Evolutionary conservation across 2,329 filamentous ascomycete genomes (phyloP), one percentile per base, ranked within the genome.

Genomic region (Fusarium tricinctum): DNA sequence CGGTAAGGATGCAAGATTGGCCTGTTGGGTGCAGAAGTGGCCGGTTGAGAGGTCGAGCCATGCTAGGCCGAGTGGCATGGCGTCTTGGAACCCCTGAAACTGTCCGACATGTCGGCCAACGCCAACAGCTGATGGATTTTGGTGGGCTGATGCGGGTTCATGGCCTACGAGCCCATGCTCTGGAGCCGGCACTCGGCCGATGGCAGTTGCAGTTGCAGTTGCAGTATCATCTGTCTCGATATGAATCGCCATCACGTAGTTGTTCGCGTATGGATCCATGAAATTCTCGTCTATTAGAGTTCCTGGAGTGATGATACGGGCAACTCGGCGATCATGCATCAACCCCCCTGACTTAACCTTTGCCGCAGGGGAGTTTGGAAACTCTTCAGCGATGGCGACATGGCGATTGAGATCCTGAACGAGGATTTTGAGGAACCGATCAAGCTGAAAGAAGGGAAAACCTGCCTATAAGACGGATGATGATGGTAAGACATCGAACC

Each of bases 231-330:
- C 40, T 30, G 28, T 13, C n/a, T 61, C 48, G 12, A 61, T 77
- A 75, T 97, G 88, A 47, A 98, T 86, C 38, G 92, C 91, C 77
- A 98, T 87, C 33, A 98, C 85, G 78, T 95, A 99, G 77, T 97
- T 98, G 79, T 96, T 97, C 73, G 92, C 89, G 76, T 92, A 95
- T 2, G 94, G 93, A 76, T 98, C 93, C 84, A 99, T 94, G 78
- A 98, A 99, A 73, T 94, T 94, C 80, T 99, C 96, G 78, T 99
- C 96, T 70, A 99, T 97, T 54, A 99, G 83, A 2, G 96, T 99
- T 20, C 96, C 96, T 2, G 96, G 94, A 1, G 96, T 98, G 75
- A 99, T 89, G 71, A 99, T 91, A 58, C 96, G 90, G 19, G 92
- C 88, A 15, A 99, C 93, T 71, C 85, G 89, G 26, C 96, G 91